Conservation (phyloP, 1,139 yeast genomes). For the Starmera stellimalicola region DNA sequence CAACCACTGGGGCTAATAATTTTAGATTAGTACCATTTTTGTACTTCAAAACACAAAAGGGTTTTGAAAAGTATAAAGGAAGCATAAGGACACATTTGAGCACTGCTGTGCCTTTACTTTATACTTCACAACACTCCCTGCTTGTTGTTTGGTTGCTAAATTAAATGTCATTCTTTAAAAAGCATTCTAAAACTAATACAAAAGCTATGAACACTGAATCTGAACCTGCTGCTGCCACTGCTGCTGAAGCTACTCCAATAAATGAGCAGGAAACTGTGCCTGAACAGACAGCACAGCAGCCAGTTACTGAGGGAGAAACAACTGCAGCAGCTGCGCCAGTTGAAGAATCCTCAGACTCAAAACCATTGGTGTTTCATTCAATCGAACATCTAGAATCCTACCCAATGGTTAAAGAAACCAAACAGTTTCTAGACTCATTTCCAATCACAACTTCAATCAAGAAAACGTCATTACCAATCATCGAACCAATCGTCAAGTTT, state of each 20-base stretch:
- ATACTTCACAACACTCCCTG: neutral
- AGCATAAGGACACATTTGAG: too few species aligned
- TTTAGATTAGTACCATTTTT: too few species aligned
- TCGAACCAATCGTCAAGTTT: slow-evolving; percentile 22
- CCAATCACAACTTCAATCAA: slow-evolving; percentile 33
- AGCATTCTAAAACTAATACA: neutral
- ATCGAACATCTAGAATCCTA: slow-evolving; percentile 23
- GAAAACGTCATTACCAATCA: slow-evolving; percentile 31
- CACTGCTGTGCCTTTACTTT: too few species aligned
- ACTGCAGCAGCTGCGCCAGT: neutral
- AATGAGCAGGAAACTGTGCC: too few species aligned
- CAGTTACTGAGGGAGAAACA: neutral
- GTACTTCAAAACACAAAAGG: too few species aligned
- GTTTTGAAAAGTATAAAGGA: too few species aligned
- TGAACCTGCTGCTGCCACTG: neutral
- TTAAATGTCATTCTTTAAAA: slow-evolving; percentile 1
- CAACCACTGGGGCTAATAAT: too few species aligned
- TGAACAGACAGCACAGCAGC: too few species aligned
- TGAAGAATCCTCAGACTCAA: neutral
- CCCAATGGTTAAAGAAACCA: slow-evolving; percentile 34
- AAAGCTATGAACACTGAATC: neutral
- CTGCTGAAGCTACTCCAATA: neutral
- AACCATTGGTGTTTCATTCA: neutral
- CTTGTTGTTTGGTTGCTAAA: slow-evolving; percentile 8
- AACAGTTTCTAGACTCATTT: slow-evolving; percentile 23